phyloP scores from a whole-genome alignment of 768 basidiomycete species.

The Lactarius pseudohatsudake region DNA sequence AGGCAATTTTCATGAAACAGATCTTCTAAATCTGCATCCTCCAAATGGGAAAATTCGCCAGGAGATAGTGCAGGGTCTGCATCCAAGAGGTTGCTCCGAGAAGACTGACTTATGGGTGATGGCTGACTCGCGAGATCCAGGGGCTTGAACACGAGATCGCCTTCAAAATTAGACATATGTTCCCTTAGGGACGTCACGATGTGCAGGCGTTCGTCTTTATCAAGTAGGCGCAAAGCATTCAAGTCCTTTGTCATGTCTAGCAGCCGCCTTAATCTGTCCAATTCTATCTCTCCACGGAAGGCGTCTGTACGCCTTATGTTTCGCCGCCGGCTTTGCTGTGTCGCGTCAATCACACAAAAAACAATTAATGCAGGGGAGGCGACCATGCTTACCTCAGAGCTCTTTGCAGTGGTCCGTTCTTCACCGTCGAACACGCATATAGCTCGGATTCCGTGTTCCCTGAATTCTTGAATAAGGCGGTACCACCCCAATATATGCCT shows the following conservation, averaged over 20 bases:
- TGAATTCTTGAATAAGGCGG: conserved; percentile 61
- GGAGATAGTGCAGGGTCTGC: background rate
- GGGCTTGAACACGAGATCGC: conserved; percentile 1
- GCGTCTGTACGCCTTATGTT: conserved; percentile 47
- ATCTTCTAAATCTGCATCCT: conserved; percentile 15
- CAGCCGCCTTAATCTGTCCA: conserved; percentile 56
- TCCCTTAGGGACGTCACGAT: conserved; percentile 37
- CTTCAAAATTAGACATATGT: conserved; percentile 9
- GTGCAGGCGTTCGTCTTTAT: conserved; percentile 31
- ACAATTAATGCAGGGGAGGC: background rate
- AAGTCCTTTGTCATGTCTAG: conserved; percentile 35
- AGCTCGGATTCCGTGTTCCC: conserved; percentile 52
- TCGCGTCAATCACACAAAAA: background rate
- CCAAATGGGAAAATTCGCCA: background rate
- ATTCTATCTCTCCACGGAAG: conserved; percentile 58
- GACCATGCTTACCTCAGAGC: conserved; percentile 53
- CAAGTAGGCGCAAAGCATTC: conserved; percentile 28
- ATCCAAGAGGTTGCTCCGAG: background rate
- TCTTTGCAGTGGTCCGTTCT: conserved; percentile 64
- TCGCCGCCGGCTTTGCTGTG: conserved; percentile 57
- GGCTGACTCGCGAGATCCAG: background rate
- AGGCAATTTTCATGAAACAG: background rate
- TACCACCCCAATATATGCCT: conserved; percentile 83
- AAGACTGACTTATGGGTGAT: background rate
- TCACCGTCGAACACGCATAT: conserved; percentile 83